Evolutionary conservation across 2,329 filamentous ascomycete species (phyloP).

Genomic region (Madurella fahalii): DNA sequence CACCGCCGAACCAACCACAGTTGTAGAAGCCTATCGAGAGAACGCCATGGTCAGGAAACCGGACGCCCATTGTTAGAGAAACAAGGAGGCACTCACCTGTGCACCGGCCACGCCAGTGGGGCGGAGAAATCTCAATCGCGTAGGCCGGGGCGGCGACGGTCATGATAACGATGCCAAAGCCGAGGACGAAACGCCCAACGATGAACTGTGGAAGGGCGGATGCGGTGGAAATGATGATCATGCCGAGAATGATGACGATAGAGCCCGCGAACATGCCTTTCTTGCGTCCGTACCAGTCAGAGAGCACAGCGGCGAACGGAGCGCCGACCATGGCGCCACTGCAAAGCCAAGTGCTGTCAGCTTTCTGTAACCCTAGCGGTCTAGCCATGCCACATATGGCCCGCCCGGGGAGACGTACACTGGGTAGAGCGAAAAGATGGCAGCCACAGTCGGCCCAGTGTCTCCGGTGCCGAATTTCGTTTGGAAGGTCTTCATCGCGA

Average conservation of each 20-base stretch:
- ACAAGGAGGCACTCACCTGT: slow-evolving; percentile 39
- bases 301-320: slow-evolving; percentile 41
- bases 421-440: slow-evolving; percentile 46
- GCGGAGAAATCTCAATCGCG: slow-evolving; percentile 44
- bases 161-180: slow-evolving; percentile 45
- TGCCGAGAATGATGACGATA: slow-evolving; percentile 42
- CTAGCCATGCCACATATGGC: background rate
- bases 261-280: slow-evolving; percentile 44
- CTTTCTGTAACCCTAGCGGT: background rate
- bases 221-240: slow-evolving; percentile 39
- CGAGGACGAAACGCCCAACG: slow-evolving; percentile 45
- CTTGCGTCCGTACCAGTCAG: slow-evolving; percentile 42
- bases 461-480: slow-evolving; percentile 36
- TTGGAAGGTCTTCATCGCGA: slow-evolving; percentile 43
- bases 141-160: slow-evolving; percentile 47
- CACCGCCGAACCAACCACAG: slow-evolving; percentile 50
- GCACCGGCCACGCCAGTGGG: slow-evolving; percentile 48
- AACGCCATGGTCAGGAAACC: background rate
- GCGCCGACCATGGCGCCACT: slow-evolving; percentile 41
- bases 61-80: background rate
- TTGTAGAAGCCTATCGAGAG: slow-evolving; percentile 43
- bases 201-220: slow-evolving; percentile 38
- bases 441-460: slow-evolving; percentile 37
- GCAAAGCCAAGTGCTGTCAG: background rate
- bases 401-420: slow-evolving; percentile 36